Evolutionary conservation across 2,329 filamentous ascomycete species (phyloP).

Genomic region (Aspergillus sp.): DNA sequence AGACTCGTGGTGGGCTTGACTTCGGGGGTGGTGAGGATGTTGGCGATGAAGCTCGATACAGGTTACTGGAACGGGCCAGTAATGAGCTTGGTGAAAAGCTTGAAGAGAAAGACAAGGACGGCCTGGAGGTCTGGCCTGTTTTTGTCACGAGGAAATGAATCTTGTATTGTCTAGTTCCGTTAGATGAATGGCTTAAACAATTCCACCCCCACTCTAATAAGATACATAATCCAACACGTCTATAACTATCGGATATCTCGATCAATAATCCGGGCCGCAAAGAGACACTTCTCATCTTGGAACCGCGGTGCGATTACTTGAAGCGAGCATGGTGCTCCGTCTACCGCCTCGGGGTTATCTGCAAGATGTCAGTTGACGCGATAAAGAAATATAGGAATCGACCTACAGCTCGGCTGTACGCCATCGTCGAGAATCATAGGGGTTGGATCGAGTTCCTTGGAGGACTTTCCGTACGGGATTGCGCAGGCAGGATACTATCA

Average conservation of each 20-base stretch:
- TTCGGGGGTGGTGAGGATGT: neutral
- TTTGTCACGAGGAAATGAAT: neutral
- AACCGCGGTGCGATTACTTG: slow-evolving; percentile 18
- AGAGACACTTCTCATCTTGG: slow-evolving; percentile 15
- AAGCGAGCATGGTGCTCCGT: slow-evolving; percentile 19
- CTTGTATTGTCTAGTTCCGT: neutral
- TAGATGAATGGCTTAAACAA: too few relatives aligned
- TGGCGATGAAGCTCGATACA: neutral
- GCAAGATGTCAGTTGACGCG: neutral
- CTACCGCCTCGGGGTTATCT: slow-evolving; percentile 15
- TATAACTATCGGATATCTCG: too few relatives aligned
- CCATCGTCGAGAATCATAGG: slow-evolving; percentile 12
- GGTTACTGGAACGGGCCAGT: neutral
- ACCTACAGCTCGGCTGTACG: slow-evolving; percentile 17
- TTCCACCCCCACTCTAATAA: too few relatives aligned
- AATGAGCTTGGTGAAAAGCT: neutral
- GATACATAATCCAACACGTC: too few relatives aligned
- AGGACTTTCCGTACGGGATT: neutral
- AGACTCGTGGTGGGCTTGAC: neutral
- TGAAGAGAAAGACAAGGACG: neutral
- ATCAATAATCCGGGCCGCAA: too few relatives aligned
- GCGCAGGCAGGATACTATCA: neutral
- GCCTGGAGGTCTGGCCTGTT: neutral
- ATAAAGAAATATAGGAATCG: too few relatives aligned
- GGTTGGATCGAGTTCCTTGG: neutral